Percentiles rank a stretch among this genome's conserved stretches.
These are phyloP conservation scores for Coemansia sp. DNA, from an alignment of 192 early-diverging fungal genomes.

Conservation along the genomic window DNA sequence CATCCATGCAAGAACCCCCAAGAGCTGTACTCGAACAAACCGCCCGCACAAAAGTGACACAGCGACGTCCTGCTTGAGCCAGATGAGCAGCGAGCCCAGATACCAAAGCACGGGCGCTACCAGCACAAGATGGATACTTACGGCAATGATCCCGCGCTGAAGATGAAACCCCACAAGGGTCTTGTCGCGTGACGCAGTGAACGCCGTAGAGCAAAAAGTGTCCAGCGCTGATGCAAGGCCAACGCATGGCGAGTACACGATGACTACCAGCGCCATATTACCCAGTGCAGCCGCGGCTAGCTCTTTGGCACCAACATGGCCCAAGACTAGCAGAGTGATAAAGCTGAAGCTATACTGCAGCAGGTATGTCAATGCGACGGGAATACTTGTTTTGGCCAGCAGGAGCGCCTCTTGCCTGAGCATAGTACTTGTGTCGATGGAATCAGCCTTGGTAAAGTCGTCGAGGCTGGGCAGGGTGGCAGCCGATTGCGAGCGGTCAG, in stretches of 20 bases:
- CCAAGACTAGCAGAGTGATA: constrained; percentile 61
- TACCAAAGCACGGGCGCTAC: constrained; percentile 71
- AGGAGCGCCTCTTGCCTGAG: constrained; percentile 21
- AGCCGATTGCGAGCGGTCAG: not conserved
- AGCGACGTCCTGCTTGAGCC: constrained; percentile 71
- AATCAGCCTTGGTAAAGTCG: constrained; percentile 18
- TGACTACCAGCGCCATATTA: constrained; percentile 70
- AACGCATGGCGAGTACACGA: constrained; percentile 64
- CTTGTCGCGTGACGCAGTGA: constrained; percentile 64
- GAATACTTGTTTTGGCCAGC: constrained; percentile 25
- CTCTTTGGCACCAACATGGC: constrained; percentile 65
- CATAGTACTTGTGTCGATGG: constrained; percentile 7
- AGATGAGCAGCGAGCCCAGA: constrained; percentile 65
- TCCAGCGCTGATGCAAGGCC: constrained; percentile 74
- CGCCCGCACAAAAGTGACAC: constrained; percentile 66
- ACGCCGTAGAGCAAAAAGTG: constrained; percentile 73
- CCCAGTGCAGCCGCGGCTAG: constrained; percentile 69
- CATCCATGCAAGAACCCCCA: constrained; percentile 74
- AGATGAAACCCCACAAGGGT: constrained; percentile 71
- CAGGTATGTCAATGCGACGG: constrained; percentile 53
- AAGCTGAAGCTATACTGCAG: constrained; percentile 67
- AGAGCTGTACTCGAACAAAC: constrained; percentile 67
- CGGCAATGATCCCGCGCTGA: constrained; percentile 78
- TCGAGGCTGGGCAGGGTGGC: not conserved
- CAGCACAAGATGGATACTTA: constrained; percentile 65